Base-by-base conservation (phyloP, 2,329 filamentous ascomycete genomes). In the Elsinoe necatrix region DNA sequence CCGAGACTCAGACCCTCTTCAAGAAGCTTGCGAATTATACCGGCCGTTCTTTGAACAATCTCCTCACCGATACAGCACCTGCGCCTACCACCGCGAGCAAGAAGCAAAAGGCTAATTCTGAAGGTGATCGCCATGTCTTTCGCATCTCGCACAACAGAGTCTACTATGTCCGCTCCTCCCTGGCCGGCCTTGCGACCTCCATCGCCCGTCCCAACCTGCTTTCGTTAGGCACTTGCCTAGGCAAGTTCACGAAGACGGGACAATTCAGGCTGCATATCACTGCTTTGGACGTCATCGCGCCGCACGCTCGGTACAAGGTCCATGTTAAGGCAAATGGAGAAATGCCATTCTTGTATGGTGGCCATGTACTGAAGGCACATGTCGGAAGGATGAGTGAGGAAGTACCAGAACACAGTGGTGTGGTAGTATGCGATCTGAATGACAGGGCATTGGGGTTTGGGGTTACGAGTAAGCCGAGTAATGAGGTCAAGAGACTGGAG, bases 291-390 rank as follows among this genome's bases (percentile, higher is more conserved):
- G 82, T 96, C 61, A 86, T 98, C 63, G 87, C 91, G 57, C 86
- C 89, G 62, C 89, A 96, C 71, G 92, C 92, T 43, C 80, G 93
- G 59, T 95, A 95, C 75, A 97, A 97, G 82, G 84, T 97, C 64
- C 97, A 91, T 90, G 85, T 98, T 63, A 95, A 95, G 74, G 81
- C 85, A 59, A 97, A 97, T 73, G 93, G 93, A 63, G 91, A 95
- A 67, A 95, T 96, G 90, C 92, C 93, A 1, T 97, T 95, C 71
- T 75, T 98, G 47, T 98, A 97, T 73, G 93, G 93, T 55, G 88
- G 89, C 57, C 91, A 97, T 71, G 79, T 95, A 54, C 82, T 95
- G 63, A 89, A 89, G 71, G 86, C 85, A 29, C 86, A 90, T 69
- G 81, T 93, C 16, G 89, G 89, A 18, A 76, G 90, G 60, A 92